phyloP scores from a whole-genome alignment of 2,329 filamentous ascomycete genomes.

The Colletotrichum sp. region DNA sequence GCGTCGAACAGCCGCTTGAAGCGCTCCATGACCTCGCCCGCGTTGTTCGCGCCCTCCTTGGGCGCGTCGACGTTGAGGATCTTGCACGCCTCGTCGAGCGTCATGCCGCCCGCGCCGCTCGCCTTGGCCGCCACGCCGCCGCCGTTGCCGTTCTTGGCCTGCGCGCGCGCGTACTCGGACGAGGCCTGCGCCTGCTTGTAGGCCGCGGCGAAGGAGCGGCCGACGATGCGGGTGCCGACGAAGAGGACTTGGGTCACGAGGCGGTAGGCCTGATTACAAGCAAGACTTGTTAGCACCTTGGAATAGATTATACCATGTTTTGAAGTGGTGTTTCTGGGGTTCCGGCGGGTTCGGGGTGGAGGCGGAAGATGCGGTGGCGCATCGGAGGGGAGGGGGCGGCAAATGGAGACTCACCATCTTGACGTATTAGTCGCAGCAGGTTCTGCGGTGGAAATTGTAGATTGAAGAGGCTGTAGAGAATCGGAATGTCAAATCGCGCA shows the following conservation, averaged over 20 bases:
- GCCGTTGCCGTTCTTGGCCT: slow-evolving; percentile 62
- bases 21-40: slow-evolving; percentile 80
- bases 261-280: slow-evolving; percentile 14
- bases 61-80: slow-evolving; percentile 96
- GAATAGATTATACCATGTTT: neutral
- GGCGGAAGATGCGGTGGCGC: neutral
- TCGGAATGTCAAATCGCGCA: neutral
- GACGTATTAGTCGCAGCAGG: neutral
- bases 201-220: slow-evolving; percentile 90
- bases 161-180: slow-evolving; percentile 78
- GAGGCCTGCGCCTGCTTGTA: slow-evolving; percentile 94
- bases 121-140: slow-evolving; percentile 53
- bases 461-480: neutral
- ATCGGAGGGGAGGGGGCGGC: neutral
- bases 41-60: slow-evolving; percentile 74
- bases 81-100: slow-evolving; percentile 94
- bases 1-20: slow-evolving; percentile 96
- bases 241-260: slow-evolving; percentile 91
- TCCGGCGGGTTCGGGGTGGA: neutral
- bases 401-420: slow-evolving; percentile 17
- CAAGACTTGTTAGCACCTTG: neutral
- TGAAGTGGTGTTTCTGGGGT: neutral
- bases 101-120: slow-evolving; percentile 72
- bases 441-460: neutral
- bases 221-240: slow-evolving; percentile 88